phyloP scores from a whole-genome alignment of 202 grass and related monocot species.

The Cymbopogon flexuosus region DNA sequence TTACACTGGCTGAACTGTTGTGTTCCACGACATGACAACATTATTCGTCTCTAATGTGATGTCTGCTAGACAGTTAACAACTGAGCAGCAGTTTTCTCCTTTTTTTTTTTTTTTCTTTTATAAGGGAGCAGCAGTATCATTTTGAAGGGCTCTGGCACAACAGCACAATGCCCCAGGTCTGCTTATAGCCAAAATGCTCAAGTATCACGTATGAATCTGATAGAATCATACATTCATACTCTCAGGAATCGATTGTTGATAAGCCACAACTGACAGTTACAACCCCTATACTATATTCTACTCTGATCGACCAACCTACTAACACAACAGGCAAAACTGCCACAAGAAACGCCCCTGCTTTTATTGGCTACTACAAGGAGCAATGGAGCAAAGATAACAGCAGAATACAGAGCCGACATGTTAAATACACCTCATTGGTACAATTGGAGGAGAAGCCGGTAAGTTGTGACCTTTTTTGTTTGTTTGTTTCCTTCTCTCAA shows the following conservation, averaged over 20 bases:
- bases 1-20: neutral
- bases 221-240: neutral
- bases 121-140: too few species aligned
- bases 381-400: conserved; percentile 15
- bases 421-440: conserved; percentile 34
- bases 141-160: too few species aligned
- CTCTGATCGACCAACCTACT: conserved; percentile 2
- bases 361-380: conserved; percentile 48
- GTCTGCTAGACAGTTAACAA: neutral
- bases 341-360: conserved; percentile 43
- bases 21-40: neutral
- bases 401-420: neutral
- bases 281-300: conserved; percentile 4
- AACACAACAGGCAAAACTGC: neutral
- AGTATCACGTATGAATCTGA: neutral
- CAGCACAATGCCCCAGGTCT: neutral
- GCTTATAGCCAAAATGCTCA: neutral
- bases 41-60: neutral
- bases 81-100: neutral
- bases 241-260: neutral
- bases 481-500: conserved; percentile 15
- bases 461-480: neutral
- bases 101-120: too few species aligned
- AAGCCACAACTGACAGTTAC: neutral
- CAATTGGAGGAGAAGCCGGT: neutral